Evolutionary conservation across 1,284 basidiomycete genomes (phyloP), one percentile per base, ranked within the genome.

Genomic region (Athelia psychrophila): DNA sequence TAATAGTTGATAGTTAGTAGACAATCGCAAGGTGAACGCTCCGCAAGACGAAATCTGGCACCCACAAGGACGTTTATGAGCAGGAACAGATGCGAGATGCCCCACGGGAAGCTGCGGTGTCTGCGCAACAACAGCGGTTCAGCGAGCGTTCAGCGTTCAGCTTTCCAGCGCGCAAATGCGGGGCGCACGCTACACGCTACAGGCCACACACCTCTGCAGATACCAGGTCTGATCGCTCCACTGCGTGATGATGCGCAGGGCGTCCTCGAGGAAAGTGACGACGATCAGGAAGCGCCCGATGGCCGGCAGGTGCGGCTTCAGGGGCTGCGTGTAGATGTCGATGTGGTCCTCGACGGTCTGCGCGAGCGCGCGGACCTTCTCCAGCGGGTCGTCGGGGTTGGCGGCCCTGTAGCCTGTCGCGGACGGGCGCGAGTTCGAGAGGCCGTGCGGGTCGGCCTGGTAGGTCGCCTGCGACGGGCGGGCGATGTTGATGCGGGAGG

Each of bases 191-290:
- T 23, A 44, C 25, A 16, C 27, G 49, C 24, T 33, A 32, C 25
- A 44, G 23, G n/a, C n/a, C 19, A 80, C 88, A 64, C 61, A 93
- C 92, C 86, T 88, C 71, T 95, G 91, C 63, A 98, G 77, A 71
- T 97, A 98, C 92, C 95, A 98, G 49, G 95, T 82, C 73, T 99
- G 96, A 75, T 99, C 96, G 49, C 81, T 68, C 93, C 94, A 98
- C 71, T 98, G 96, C 10, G 94, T 93, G 55, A 92, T 57, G 68
- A 99, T 99, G 60, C 96, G 79, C 65, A 97, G 73, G 12, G 96
- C 93, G 69, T 99, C 96, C 77, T 99, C 96, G 67, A 96, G 76
- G 76, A 99, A 99, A 4, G 96, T 99, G 42, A 97, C 94, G 51
- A 99, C 94, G 69, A 99, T 99, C 58, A 99, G 75, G 74, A 98